Percentiles rank a stretch among this genome's conserved stretches.
These are phyloP conservation scores for Fusarium equiseti DNA, from an alignment of 2,329 filamentous ascomycete species.

Conservation along the genomic window DNA sequence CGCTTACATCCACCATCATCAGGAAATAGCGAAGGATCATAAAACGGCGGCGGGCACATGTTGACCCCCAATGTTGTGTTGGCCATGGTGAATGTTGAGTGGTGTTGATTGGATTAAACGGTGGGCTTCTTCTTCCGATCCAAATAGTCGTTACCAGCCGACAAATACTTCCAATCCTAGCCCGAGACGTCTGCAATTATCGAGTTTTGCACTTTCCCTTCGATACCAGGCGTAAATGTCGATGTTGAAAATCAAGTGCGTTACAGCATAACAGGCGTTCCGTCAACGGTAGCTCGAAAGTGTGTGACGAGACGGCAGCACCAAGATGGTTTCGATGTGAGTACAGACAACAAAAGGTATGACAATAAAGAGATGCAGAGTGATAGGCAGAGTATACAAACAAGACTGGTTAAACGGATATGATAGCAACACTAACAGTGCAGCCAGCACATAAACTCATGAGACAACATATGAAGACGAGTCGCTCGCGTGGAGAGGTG, in stretches of 20 bases:
- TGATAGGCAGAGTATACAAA: constrained; percentile 22
- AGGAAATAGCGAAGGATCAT: constrained; percentile 72
- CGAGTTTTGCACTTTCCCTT: constrained; percentile 3
- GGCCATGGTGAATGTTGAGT: constrained; percentile 43
- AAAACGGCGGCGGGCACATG: constrained; percentile 76
- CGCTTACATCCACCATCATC: constrained; percentile 72
- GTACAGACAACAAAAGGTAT: constrained; percentile 9
- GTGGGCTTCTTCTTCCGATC: constrained; percentile 22
- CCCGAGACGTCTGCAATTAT: constrained; percentile 5
- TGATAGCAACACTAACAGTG: constrained; percentile 21
- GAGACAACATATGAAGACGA: constrained; percentile 28
- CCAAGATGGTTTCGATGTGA: constrained; percentile 25
- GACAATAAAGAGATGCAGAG: constrained; percentile 16
- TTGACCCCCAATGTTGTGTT: constrained; percentile 56
- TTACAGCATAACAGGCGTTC: constrained; percentile 16
- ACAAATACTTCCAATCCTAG: not conserved
- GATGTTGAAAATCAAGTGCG: not conserved
- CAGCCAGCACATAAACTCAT: constrained; percentile 29
- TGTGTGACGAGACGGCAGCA: constrained; percentile 17
- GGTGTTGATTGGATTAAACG: not conserved
- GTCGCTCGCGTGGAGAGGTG: constrained; percentile 42
- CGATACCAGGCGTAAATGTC: constrained; percentile 1
- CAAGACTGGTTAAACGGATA: constrained; percentile 23
- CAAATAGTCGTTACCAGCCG: not conserved
- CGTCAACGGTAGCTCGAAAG: constrained; percentile 10